Base-by-base conservation (phyloP, 306 rosid genomes). In the Pueraria montana region DNA sequence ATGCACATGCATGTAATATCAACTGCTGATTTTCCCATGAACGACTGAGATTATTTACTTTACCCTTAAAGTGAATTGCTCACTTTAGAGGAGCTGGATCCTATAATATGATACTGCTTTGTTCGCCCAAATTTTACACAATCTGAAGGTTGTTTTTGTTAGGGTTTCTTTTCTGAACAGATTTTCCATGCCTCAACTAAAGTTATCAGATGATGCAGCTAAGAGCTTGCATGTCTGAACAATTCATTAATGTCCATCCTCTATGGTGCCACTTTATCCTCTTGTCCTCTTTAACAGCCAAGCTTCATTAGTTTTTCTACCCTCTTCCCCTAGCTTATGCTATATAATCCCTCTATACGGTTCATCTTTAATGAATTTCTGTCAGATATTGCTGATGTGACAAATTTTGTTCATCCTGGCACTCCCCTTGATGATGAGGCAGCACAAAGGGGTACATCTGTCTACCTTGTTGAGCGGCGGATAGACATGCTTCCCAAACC, bases 401-500 rank as follows among this genome's bases (percentile, higher is more conserved):
- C 98, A 70, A 96, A 96, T 81, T 96, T 96, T 91, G 97, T 96
- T 81, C 93, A 89, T 84, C 86, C 93, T 77, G 94, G 93, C 75
- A 89, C 97, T 80, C 92, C 95, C 66, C 91, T 94, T 77, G 98
- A 96, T 66, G 93, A 96, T 0, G 99, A 96, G 92, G 99, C 99
- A 83, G 4, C 97, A 82, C 92, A 92, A 83, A 92, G 99, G 94
- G 99, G 99, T 48, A 96, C 99, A 82, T 96, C 99, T 45, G 95
- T 91, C 67, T 96, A 96, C 84, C 98, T 96, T 82, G 99, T 96
- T 73, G 99, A 96, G 84, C 89, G 98, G 68, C 87, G 99, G 58
- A 96, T 94, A 87, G 99, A 94, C 86, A 96, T 96, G 99, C 99
- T 96, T 88, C 99, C 99, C 0, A 96, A 96, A 82, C 95, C 98